Percentiles rank a stretch among this genome's conserved stretches.
These are phyloP conservation scores for Apodospora peruviana DNA, from an alignment of 495 filamentous ascomycete species.

Conservation along the genomic window DNA sequence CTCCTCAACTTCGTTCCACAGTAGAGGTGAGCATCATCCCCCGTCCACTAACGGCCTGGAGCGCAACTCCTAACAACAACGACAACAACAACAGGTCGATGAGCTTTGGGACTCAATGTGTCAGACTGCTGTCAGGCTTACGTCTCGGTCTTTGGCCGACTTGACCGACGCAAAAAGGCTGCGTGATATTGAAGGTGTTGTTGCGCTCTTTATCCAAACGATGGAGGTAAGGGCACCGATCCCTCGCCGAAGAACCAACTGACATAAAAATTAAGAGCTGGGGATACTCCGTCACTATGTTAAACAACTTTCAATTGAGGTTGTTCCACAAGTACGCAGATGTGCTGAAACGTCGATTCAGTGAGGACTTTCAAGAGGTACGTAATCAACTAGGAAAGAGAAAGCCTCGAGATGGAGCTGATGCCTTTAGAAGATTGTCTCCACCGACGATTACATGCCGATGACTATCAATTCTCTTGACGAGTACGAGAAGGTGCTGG, in stretches of 20 bases:
- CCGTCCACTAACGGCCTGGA: too few relatives aligned
- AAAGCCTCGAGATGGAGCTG: conserved; percentile 49
- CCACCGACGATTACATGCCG: conserved; percentile 98
- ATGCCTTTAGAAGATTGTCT: conserved; percentile 79
- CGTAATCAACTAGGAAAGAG: too few relatives aligned
- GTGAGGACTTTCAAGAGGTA: conserved; percentile 88
- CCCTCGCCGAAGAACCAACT: conserved; percentile 12
- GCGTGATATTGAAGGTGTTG: conserved; percentile 83
- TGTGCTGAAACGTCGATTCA: conserved; percentile 83
- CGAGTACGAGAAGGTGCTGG: conserved; percentile 91
- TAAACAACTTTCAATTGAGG: conserved; percentile 76
- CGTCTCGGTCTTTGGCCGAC: conserved; percentile 66
- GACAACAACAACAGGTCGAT: conserved; percentile 76
- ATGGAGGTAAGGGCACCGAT: conserved; percentile 63
- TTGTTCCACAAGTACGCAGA: conserved; percentile 92
- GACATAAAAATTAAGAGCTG: conserved; percentile 54
- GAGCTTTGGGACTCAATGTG: conserved; percentile 99
- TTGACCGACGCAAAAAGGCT: conserved; percentile 80
- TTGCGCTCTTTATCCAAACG: conserved; percentile 93
- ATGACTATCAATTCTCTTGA: conserved; percentile 89
- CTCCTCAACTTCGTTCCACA: conserved; percentile 71
- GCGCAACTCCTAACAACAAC: too few relatives aligned
- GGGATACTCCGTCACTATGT: conserved; percentile 74
- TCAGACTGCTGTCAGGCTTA: conserved; percentile 72
- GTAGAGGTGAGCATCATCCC: conserved; percentile 63